These are phyloP conservation scores for Hymenoscyphus scutula DNA, from an alignment of 2,329 filamentous ascomycete genomes.

Conservation along the genomic window DNA sequence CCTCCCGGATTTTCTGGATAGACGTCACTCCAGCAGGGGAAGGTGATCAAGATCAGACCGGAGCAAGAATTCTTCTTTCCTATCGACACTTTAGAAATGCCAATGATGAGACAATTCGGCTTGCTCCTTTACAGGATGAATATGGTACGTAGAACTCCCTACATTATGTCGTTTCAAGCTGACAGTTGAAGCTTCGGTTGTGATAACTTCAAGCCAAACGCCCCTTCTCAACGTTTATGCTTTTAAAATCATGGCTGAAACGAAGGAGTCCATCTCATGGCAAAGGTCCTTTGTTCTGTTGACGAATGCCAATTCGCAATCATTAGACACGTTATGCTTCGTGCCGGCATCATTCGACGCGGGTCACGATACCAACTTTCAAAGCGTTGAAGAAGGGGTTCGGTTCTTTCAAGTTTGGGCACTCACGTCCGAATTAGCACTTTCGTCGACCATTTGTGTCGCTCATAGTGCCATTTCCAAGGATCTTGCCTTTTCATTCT, in stretches of 20 bases:
- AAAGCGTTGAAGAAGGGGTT: conserved; percentile 36
- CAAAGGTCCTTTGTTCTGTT: conserved; percentile 25
- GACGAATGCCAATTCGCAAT: not conserved
- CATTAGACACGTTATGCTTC: conserved; percentile 16
- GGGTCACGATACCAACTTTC: conserved; percentile 3
- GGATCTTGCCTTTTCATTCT: conserved; percentile 4
- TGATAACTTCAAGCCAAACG: conserved; percentile 30
- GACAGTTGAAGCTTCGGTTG: conserved; percentile 24
- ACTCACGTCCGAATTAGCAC: conserved; percentile 43
- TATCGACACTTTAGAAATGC: conserved; percentile 45
- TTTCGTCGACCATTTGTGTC: conserved; percentile 43
- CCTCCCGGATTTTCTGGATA: conserved; percentile 34
- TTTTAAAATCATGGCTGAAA: conserved; percentile 19
- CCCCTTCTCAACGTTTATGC: conserved; percentile 31
- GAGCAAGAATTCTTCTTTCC: conserved; percentile 40
- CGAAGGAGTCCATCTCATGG: conserved; percentile 16
- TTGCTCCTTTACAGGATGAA: conserved; percentile 37
- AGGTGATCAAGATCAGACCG: conserved; percentile 12
- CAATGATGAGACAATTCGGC: conserved; percentile 40
- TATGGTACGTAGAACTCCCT: conserved; percentile 20
- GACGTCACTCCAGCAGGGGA: conserved; percentile 28
- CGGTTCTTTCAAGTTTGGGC: conserved; percentile 49
- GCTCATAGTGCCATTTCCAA: conserved; percentile 9
- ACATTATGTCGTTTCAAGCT: conserved; percentile 11
- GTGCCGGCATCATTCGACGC: conserved; percentile 17